A percentile compares a stretch with the other conserved stretches of the same genome.
These are phyloP conservation scores for Sclerotinia trifoliorum DNA, from an alignment of 2,329 filamentous ascomycete genomes.

Conservation along the genomic window DNA sequence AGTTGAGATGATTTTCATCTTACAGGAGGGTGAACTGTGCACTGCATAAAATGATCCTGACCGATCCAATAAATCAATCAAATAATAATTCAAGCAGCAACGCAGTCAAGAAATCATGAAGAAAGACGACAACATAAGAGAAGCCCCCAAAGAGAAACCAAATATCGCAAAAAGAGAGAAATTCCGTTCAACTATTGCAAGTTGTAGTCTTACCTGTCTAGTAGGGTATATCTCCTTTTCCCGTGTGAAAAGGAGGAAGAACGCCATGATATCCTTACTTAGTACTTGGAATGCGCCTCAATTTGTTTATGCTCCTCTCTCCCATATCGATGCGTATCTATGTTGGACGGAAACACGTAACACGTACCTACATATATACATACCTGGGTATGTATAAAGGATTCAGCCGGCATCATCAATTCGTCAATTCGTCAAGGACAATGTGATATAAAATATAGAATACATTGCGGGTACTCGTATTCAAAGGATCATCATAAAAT, in stretches of 20 bases:
- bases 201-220: background rate
- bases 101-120: background rate
- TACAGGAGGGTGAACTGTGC: conserved; percentile 18
- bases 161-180: background rate
- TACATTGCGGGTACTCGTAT: background rate
- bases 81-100: background rate
- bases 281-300: background rate
- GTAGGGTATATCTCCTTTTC: background rate
- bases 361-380: background rate
- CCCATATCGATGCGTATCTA: background rate
- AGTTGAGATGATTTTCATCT: conserved; percentile 14
- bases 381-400: background rate
- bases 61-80: background rate
- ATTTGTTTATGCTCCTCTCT: background rate
- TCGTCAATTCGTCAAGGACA: too few species aligned
- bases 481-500: background rate
- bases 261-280: background rate
- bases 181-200: background rate
- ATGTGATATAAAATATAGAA: background rate
- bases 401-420: background rate
- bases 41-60: conserved; percentile 10
- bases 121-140: background rate
- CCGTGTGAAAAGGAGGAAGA: background rate
- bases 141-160: background rate
- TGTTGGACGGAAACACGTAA: background rate